phyloP scores from a whole-genome alignment of 768 basidiomycete genomes.

The Boletales sp. region DNA sequence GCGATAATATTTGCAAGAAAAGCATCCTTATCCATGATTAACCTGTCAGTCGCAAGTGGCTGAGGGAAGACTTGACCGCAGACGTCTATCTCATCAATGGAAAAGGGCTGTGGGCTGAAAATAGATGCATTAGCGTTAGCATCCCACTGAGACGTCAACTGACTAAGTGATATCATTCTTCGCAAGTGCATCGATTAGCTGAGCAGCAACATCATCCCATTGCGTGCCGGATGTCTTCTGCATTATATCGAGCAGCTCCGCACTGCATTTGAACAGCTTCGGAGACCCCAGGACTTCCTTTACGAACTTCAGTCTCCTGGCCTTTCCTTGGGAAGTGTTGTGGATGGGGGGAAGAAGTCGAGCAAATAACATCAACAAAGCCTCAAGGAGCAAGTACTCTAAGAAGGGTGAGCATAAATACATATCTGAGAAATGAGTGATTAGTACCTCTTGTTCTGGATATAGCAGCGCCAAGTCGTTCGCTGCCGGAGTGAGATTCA shows the following conservation, averaged over 20 bases:
- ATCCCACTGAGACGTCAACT: constrained; percentile 19
- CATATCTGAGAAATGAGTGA: background rate
- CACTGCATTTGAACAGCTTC: constrained; percentile 34
- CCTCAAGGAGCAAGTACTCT: constrained; percentile 60
- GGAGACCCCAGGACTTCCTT: constrained; percentile 46
- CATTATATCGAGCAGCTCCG: constrained; percentile 39
- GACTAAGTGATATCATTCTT: constrained; percentile 46
- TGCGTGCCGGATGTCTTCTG: constrained; percentile 39
- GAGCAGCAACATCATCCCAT: constrained; percentile 51
- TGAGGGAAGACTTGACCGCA: constrained; percentile 33
- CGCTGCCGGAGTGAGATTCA: constrained; percentile 26
- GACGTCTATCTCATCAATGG: constrained; percentile 37
- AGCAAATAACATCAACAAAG: constrained; percentile 53
- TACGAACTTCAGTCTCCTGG: constrained; percentile 45
- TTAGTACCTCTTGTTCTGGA: constrained; percentile 45
- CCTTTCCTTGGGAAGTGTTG: constrained; percentile 30
- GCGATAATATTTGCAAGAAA: constrained; percentile 49
- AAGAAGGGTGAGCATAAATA: background rate
- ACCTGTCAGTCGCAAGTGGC: constrained; percentile 38
- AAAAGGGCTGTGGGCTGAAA: constrained; percentile 59
- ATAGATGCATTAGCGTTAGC: constrained; percentile 3
- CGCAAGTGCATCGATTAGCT: constrained; percentile 48
- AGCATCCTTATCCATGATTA: constrained; percentile 49
- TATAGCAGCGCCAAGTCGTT: constrained; percentile 46
- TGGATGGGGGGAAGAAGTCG: constrained; percentile 48